A percentile compares a stretch with the other conserved stretches of the same genome.
phyloP scores from a whole-genome alignment of 2,329 filamentous ascomycete genomes.

The Celoporthe dispersa region DNA sequence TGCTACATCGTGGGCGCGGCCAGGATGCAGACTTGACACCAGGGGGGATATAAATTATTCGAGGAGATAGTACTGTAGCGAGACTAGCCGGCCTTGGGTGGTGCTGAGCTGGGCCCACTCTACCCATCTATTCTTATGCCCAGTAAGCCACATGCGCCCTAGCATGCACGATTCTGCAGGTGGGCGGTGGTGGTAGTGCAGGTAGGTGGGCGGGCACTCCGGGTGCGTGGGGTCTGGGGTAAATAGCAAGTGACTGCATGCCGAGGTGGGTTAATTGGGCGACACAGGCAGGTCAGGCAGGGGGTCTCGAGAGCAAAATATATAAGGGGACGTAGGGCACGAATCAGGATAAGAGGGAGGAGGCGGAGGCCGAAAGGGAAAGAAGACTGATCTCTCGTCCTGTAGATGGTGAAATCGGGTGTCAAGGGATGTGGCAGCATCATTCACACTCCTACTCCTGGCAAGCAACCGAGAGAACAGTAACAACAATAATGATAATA shows the following conservation, averaged over 20 bases:
- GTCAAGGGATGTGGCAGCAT: no score
- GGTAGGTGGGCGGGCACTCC: background rate
- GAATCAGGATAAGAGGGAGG: background rate
- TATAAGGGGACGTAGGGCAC: background rate
- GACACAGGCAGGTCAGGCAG: background rate
- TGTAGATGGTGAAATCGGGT: background rate
- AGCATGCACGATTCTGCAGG: background rate
- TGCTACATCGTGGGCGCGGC: no score
- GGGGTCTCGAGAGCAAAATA: background rate
- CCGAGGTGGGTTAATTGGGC: background rate
- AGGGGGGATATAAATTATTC: no score
- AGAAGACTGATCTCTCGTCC: background rate
- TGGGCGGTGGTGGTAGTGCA: no score
- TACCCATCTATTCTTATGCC: background rate
- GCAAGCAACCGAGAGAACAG: no score
- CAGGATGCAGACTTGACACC: no score
- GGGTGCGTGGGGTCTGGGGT: no score
- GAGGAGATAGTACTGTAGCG: no score
- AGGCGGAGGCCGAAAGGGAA: no score
- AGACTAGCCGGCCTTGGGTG: no score
- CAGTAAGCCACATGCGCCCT: background rate
- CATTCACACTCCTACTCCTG: no score
- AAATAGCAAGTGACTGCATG: background rate
- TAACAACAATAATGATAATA: no score
- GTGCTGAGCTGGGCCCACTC: background rate